Evolutionary conservation across 257 asterid genomes (phyloP), one percentile per base, ranked within the genome.

Genomic region (Coffea eugenioides): DNA sequence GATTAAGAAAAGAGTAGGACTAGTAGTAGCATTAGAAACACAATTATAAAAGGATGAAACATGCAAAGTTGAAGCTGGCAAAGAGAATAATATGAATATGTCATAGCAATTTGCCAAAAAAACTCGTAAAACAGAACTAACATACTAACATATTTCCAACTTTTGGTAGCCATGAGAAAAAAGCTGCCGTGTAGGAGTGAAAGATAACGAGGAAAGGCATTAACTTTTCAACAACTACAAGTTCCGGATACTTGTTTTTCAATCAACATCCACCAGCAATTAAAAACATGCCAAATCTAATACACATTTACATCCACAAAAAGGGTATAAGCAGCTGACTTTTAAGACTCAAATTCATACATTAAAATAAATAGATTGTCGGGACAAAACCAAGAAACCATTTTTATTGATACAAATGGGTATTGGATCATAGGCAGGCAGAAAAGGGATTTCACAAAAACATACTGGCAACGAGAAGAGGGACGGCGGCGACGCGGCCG

Each of bases 401-500:
- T 25, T 48, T 48, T 49, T 51, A 72, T 15, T 41, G 20, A 11
- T 11, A 23, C n/a, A 65, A 27, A 65, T 34, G 70, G 43, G 1
- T 23, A 23, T 49, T 3, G 14, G 25, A 73, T 11, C 41, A 73
- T 41, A 57, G 66, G 11, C 16, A 13, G 66, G 11, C 16, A 13
- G n/a, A 80, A 56, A 43, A 41, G 31, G 43, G 56, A 21, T 70
- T 69, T 31, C 14, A 18, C n/a, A 15, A 48, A 27, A 67, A 84
- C 97, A 36, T 90, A 96, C 99, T 88, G 88, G 87, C 77, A 61
- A 92, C 91, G 74, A 96, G 91, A 73, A 96, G 86, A 46, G 99
- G 97, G 23, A 94, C 88, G 65, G 97, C 92, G 25, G 92, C 97
- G 27, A 96, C 97, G 64, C 99, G 98, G 79, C 97, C 98, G 74